Base-by-base conservation (phyloP, 2,329 filamentous ascomycete species). In the Exophiala lecanii-corni region DNA sequence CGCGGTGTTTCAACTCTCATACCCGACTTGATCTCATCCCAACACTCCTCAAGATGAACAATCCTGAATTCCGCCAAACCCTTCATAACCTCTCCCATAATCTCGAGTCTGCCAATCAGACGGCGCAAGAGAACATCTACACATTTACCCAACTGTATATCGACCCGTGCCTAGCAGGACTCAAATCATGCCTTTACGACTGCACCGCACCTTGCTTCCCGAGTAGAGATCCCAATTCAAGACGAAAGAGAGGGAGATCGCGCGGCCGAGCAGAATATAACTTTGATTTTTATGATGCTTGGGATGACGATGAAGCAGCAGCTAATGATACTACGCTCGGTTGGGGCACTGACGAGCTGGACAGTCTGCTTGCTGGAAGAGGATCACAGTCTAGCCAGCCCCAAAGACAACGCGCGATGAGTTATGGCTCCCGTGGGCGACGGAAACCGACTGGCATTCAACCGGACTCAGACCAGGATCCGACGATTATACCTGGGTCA, bases 201-300 rank as follows among this genome's bases (percentile, higher is more conserved):
- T 83, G 83, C 61, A 89, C 88, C 55, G 81, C 82, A 33, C 73
- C 79, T 9, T 78, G 81, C 41, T 60, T 70, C 25, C 84, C 86
- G 41, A 80, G 79, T 58, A 78, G 79, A 41, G 84, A 89, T 55
- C 86, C 91, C 60, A 81, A 85, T 45, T 70, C 80, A 36, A 80
- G 86, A 20, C 79, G 86, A 43, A 73, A 82, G 49, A 81, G 88
- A 57, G 77, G 84, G 25, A 66, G 73, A 16, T 65, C 68, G 43
- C 62, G 71, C 48, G 79, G 78, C 2, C 66, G 80, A 39, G 85
- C 89, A 19, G 89, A 96, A 65, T 79, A 85, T 57, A 89, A 79
- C 58, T 97, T 97, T 62, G 91, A 96, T 64, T 97, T 97, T 63
- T 97, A 97, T 69, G 91, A 96, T 65, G 91, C 96, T 65, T 97